Evolutionary conservation across 2,329 filamentous ascomycete species (phyloP), one percentile per base, ranked within the genome.

Genomic region (Aspergillus tamarii): DNA sequence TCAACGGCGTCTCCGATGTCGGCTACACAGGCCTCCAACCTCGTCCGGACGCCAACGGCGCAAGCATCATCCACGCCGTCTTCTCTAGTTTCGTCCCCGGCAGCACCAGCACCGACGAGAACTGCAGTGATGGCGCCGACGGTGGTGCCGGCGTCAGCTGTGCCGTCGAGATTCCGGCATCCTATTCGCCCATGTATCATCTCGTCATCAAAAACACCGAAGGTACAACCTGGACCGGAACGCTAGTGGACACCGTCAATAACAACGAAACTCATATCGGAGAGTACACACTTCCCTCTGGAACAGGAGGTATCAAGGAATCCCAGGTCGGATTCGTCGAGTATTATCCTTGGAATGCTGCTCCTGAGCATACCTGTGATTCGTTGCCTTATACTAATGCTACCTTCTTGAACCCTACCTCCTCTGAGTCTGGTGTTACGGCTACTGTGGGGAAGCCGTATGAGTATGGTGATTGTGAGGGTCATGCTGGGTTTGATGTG

Each of bases 61-160:
- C 63, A 12, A 68, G 69, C 57, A 65, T 73, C 48, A 53, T 77
- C 41, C 74, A 74, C 67, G 74, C 67, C 34, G 74, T 71, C 21
- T 74, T 76, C 66, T 76, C 73, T 41, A 76, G 73, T 64, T 77
- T 76, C 63, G 57, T 70, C 5, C 57, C 54, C 0, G 72, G 73
- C 2, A 69, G 72, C 8, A 73, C 67, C 16, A 65, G 59, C 21
- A 53, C 34, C 9, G 71, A 74, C 48, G 41, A 43, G 0, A 71
- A 75, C 61, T 76, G 73, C 67, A 59, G 45, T 41, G 59, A 70
- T 10, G 73, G 72, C 7, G 73, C 73, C 0, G 73, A 76, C 26
- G 73, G 73, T 2, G 73, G 72, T 3, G 45, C 68, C 0, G 72
- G 72, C 4, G 70, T 74, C 7, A 74, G 69, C 58, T 74, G 73